A percentile compares a stretch with the other conserved stretches of the same genome.
phyloP scores from a whole-genome alignment of 768 basidiomycete species.

The Russula abietina region DNA sequence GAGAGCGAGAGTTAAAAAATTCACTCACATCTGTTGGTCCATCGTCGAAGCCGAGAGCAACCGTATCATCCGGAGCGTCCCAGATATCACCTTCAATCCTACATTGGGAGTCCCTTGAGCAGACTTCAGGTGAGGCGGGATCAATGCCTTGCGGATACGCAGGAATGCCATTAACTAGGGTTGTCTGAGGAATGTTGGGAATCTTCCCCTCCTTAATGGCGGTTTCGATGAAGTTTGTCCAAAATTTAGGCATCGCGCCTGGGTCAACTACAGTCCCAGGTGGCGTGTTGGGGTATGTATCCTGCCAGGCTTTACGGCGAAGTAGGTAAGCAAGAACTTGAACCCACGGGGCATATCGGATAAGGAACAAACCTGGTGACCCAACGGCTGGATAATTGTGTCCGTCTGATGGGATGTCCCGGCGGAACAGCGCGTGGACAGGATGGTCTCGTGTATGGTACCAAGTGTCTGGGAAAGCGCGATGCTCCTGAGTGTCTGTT shows the following conservation, averaged over 20 bases:
- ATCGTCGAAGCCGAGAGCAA: constrained; percentile 73
- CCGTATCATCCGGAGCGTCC: constrained; percentile 66
- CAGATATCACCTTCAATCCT: constrained; percentile 54
- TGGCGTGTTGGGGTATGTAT: constrained; percentile 45
- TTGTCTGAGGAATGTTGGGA: constrained; percentile 52
- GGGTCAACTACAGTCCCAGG: constrained; percentile 40
- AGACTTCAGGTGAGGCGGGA: constrained; percentile 48
- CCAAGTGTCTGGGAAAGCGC: constrained; percentile 41
- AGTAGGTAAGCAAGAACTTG: neutral
- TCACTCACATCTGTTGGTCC: constrained; percentile 54
- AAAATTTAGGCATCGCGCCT: constrained; percentile 51
- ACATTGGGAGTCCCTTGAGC: constrained; percentile 65
- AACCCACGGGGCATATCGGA: neutral
- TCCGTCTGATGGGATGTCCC: constrained; percentile 34
- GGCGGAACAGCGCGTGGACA: constrained; percentile 56
- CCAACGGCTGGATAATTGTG: neutral
- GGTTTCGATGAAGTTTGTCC: constrained; percentile 64
- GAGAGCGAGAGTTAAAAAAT: neutral
- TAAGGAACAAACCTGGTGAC: constrained; percentile 36
- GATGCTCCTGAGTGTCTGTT: constrained; percentile 25
- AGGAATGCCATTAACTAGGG: constrained; percentile 30
- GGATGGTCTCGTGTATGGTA: constrained; percentile 57
- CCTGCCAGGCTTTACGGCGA: constrained; percentile 48
- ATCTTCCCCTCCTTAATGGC: constrained; percentile 58
- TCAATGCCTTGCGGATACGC: constrained; percentile 37